Evolutionary conservation across 768 basidiomycete genomes (phyloP).

Genomic region (Mycena pura): DNA sequence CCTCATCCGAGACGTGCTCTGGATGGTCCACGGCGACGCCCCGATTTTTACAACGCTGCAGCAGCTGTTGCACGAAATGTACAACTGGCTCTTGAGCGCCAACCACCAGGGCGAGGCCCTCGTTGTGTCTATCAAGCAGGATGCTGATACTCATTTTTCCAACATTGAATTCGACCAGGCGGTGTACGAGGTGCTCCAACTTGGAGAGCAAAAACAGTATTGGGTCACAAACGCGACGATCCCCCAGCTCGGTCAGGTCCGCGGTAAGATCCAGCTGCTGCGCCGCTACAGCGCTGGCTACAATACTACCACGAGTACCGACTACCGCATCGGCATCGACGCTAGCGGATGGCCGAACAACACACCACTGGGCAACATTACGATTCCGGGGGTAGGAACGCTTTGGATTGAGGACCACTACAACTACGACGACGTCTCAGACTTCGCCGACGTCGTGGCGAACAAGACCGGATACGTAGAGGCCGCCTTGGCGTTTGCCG

Average conservation of each 20-base stretch:
- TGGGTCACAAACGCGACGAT: background rate
- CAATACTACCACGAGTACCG: background rate
- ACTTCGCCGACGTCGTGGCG: background rate
- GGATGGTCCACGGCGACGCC: background rate
- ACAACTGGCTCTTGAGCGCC: background rate
- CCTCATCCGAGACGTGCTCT: background rate
- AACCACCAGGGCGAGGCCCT: background rate
- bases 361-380: background rate
- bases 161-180: background rate
- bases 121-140: conserved; percentile 7
- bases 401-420: conserved; percentile 6
- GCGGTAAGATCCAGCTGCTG: conserved; percentile 7
- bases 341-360: background rate
- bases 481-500: background rate
- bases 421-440: background rate
- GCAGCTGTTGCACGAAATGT: background rate
- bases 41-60: background rate
- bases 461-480: background rate
- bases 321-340: background rate
- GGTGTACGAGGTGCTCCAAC: background rate
- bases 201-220: background rate
- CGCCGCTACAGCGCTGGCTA: background rate
- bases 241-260: background rate
- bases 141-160: background rate
- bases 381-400: no score